Evolutionary conservation across 2,329 filamentous ascomycete genomes (phyloP).

Genomic region (Microsporum canis): DNA sequence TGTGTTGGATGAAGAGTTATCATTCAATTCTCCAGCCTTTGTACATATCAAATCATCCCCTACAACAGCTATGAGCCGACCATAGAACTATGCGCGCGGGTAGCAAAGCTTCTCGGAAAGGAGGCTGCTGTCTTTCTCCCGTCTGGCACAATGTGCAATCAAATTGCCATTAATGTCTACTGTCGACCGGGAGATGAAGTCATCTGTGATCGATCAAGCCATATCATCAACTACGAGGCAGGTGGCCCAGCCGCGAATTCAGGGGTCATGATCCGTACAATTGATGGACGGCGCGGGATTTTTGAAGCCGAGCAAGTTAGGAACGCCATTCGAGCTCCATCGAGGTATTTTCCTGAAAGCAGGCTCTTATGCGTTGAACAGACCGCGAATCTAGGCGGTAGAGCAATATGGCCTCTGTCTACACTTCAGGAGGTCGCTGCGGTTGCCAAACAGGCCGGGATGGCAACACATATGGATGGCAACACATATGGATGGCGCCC

Average conservation of each 20-base stretch:
- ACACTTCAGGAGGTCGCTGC: slow-evolving; percentile 54
- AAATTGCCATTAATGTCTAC: slow-evolving; percentile 13
- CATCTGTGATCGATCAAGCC: slow-evolving; percentile 14
- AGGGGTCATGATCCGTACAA: slow-evolving; percentile 42
- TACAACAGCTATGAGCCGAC: background rate
- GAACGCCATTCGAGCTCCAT: slow-evolving; percentile 1
- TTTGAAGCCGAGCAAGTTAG: background rate
- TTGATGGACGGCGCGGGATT: background rate
- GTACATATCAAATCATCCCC: background rate
- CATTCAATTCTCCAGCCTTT: background rate
- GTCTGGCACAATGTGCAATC: slow-evolving; percentile 20
- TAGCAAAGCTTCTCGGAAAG: slow-evolving; percentile 15
- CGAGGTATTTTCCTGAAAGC: slow-evolving; percentile 15
- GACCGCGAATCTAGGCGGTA: slow-evolving; percentile 69
- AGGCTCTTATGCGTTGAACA: slow-evolving; percentile 26
- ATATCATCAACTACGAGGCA: slow-evolving; percentile 14
- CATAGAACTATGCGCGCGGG: slow-evolving; percentile 11
- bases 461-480: slow-evolving; percentile 61
- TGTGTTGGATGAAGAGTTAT: background rate
- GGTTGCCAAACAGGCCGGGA: slow-evolving; percentile 50
- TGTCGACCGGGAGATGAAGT: slow-evolving; percentile 13
- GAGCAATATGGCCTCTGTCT: slow-evolving; percentile 58
- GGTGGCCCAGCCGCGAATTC: slow-evolving; percentile 7
- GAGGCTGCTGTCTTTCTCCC: slow-evolving; percentile 15
- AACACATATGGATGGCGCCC: slow-evolving; percentile 63